Base-by-base conservation (phyloP, 306 rosid genomes). In the Inga leiocalycina region DNA sequence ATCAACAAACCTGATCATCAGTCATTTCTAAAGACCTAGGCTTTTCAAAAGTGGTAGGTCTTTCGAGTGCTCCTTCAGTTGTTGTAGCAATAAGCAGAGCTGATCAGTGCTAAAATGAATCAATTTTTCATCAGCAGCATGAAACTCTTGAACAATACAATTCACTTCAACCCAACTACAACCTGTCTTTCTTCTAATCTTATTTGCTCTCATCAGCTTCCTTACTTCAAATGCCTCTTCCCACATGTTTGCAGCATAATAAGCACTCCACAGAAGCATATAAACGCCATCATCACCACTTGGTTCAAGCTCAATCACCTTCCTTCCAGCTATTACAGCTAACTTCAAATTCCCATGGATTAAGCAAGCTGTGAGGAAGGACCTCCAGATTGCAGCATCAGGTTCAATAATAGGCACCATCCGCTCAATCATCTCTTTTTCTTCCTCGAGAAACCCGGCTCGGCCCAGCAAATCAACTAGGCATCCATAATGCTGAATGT, bases 321-420 rank as follows among this genome's bases (percentile, higher is more conserved):
- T 78, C 80, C 44, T 78, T 62, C 83, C 83, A 24, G 44, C 86
- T 24, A 72, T 78, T 64, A 73, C 71, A 71, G 86, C 86, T 22
- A 65, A 32, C 24, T 39, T 65, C 7, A 64, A 52, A 66, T 84
- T 52, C 43, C 72, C 80, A 49, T 79, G 80, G 76, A 66, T 76
- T 43, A 37, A 66, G 79, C 86, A 79, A 73, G 83, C 80, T 27
- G 37, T 51, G 64, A 84, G 52, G 45, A 79, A 74, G 56, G 83
- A 79, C 54, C 86, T 79, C 77, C 80, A 79, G 16, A 79, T 84
- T 14, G 83, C 70, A 79, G 72, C 80, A 74, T 79, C 86, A 73
- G 79, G 76, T 30, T 77, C 45, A 30, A 78, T 49, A 19, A 78
- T 49, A 24, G 79, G 79, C 79, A 78, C 72, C 79, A 83, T 78